Base-by-base conservation (phyloP, 108 stramenopile species). In the Aurantiochytrium sp. region DNA sequence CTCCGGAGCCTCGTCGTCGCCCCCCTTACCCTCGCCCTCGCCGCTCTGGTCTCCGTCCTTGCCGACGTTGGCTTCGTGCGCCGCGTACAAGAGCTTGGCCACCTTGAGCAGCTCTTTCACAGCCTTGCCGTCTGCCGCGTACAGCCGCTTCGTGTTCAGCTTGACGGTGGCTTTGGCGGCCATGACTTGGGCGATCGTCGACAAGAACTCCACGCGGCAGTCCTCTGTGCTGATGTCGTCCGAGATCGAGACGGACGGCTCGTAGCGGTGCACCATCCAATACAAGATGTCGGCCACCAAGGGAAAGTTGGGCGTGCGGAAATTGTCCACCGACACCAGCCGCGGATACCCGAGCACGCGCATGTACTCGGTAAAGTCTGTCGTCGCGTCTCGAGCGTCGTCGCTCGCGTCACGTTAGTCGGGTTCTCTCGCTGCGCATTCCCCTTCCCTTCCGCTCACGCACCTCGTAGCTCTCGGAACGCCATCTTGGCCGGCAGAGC, bases 201-300 rank as follows among this genome's bases (percentile, higher is more conserved):
- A 24, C 36, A 96, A 86, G 90, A 96, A 95, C 32, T 94, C 93
- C 39, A 95, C 93, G 36, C 96, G 89, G 48, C 95, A 94, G 86
- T 94, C 89, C 90, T 95, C 95, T 52, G 93, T 89, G 55, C 93
- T 94, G 39, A 95, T 94, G 65, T 88, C 73, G 85, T 94, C 93
- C 50, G 90, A 90, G 54, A 93, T 87, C 30, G 87, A 55, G 36
- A 92, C 93, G 32, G 92, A 86, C 4, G 94, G 94, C 86, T 96
- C 95, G 52, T 95, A 94, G 12, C 91, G 91, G 86, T 95, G 92
- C 55, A 95, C 95, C 87, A 96, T 91, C 94, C 94, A 96, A 91
- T 92, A 94, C 34, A 96, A 68, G 42, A 93, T 85, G 68, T 94
- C 94, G 12, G 95, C 94, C 4, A 96, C 93, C 15, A 96, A 87